phyloP scores from a whole-genome alignment of 176 grass and related monocot species.

The Otatea glauca region DNA sequence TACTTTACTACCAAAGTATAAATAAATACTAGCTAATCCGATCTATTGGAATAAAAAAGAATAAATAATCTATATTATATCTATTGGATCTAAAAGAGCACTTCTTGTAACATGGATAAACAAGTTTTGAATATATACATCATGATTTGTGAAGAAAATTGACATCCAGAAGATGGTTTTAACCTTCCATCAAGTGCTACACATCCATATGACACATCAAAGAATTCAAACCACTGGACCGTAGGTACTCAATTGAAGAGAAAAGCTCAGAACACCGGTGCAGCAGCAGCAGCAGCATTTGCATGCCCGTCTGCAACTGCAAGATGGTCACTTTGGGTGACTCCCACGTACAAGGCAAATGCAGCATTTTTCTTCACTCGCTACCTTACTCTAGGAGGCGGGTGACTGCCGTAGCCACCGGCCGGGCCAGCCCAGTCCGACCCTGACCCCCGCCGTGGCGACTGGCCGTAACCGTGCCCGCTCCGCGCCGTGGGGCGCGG shows the following conservation, averaged over 20 bases:
- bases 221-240: not conserved
- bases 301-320: not conserved
- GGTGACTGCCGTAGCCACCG: not conserved
- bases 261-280: not conserved
- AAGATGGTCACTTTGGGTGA: not conserved
- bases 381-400: conserved; percentile 35
- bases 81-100: no score
- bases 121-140: not conserved
- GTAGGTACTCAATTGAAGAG: not conserved
- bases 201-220: not conserved
- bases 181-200: not conserved
- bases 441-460: conserved; percentile 6
- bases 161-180: not conserved
- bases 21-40: no score
- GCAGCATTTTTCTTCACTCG: not conserved
- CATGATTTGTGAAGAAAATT: no score
- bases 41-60: no score
- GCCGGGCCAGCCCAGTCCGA: conserved; percentile 39
- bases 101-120: no score
- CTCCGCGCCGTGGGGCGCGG: conserved; percentile 13
- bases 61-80: no score
- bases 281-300: conserved; percentile 1
- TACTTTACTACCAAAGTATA: no score
- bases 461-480: conserved; percentile 2
- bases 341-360: not conserved